Evolutionary conservation across 2,329 filamentous ascomycete species (phyloP), one percentile per base, ranked within the genome.

Genomic region (Pseudocercospora fijiensis): DNA sequence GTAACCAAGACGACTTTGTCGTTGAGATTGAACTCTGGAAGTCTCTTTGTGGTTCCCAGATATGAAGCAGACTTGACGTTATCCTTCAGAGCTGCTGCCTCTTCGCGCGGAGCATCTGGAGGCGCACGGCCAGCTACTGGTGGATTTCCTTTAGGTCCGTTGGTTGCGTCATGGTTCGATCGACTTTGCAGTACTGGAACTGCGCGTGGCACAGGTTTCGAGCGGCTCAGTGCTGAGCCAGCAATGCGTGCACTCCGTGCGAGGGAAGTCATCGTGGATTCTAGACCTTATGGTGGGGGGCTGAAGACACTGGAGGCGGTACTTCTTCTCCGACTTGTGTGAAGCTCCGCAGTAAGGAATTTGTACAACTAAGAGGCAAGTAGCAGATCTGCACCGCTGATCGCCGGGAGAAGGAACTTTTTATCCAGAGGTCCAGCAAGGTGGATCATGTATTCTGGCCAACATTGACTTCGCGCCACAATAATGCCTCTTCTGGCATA

Each of bases 21-120:
- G 67, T 85, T 83, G 67, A 96, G 83, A 72, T 84, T 88, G 80
- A 95, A 95, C 73, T 95, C 91, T 51, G 89, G 87, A 57, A 93
- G 78, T 33, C 75, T 71, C 64, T 75, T 75, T 11, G 74, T 75
- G 2, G 75, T 76, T n/a, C 75, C 75, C 9, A 77, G 65, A 65
- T 70, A 76, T 1, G 72, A 71, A 18, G 64, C 70, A n/a, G 75
- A 61, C 16, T 63, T 69, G 65, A 56, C 58, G 57, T 75, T 76
- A 68, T 75, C 70, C 53, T 69, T 72, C 27, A 76, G 59, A 0
- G 68, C 66, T 27, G 67, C 64, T n/a, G 71, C 66, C 59, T 77
- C 75, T 58, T 75, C 71, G 26, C 60, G 49, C 13, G 75, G 75
- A 47, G 75, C 67, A 13, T 67, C 63, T 28, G 75, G 74, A 26